These are phyloP conservation scores for Trichoderma citrinoviride DNA, from an alignment of 2,329 filamentous ascomycete genomes.

Conservation along the genomic window DNA sequence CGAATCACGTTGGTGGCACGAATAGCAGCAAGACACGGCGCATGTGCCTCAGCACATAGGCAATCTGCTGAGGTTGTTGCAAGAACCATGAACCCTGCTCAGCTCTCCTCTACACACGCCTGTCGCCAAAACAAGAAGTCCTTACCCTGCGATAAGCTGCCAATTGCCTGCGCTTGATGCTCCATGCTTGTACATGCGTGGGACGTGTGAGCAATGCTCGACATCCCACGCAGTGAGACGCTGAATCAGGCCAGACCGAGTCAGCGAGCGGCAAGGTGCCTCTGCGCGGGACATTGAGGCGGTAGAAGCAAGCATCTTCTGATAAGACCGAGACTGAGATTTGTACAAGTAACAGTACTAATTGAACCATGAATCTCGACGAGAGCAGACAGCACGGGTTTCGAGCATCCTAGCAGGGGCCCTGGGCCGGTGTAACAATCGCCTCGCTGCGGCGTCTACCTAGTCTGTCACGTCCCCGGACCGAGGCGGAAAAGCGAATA, in stretches of 20 bases:
- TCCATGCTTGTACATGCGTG: neutral
- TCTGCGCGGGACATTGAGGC: neutral
- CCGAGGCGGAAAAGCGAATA: slow-evolving; percentile 1
- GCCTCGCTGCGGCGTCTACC: neutral
- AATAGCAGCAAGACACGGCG: neutral
- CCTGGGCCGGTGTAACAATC: neutral
- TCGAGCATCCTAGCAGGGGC: neutral
- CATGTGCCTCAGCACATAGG: slow-evolving; percentile 4
- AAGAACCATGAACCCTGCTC: slow-evolving; percentile 13
- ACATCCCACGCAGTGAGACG: slow-evolving; percentile 2
- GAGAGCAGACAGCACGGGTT: neutral
- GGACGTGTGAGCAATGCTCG: neutral
- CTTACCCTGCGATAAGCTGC: neutral
- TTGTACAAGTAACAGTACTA: too few relatives aligned
- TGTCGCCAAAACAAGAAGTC: neutral
- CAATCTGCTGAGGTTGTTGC: slow-evolving; percentile 15
- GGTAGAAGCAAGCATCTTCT: neutral
- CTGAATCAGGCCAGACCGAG: neutral
- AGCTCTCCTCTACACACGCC: slow-evolving; percentile 4
- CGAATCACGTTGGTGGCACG: slow-evolving; percentile 12
- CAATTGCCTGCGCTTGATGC: neutral
- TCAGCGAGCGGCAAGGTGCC: neutral
- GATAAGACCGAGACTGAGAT: slow-evolving; percentile 1
- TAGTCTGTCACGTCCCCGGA: neutral
- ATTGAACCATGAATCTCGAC: too few relatives aligned